phyloP scores from a whole-genome alignment of 192 early-diverging fungal species.

The Funneliformis geosporum region DNA sequence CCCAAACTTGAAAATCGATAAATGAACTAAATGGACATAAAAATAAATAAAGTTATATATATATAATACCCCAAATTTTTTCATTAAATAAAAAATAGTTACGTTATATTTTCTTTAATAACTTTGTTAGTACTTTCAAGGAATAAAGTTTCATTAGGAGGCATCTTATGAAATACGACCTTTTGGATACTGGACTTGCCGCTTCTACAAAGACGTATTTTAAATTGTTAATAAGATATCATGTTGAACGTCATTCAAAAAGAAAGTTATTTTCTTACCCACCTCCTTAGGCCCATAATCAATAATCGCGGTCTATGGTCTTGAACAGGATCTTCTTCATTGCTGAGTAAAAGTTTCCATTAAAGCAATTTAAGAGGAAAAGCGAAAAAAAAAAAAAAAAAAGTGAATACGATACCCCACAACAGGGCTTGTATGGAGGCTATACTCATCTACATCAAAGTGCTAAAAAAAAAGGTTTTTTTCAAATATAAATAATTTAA shows the following conservation, averaged over 20 bases:
- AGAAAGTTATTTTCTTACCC: constrained; percentile 16
- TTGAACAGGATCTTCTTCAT: constrained; percentile 28
- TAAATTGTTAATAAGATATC: not conserved
- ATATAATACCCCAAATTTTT: too few species aligned
- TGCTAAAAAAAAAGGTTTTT: constrained; percentile 7
- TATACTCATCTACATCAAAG: constrained; percentile 29
- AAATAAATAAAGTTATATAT: too few species aligned
- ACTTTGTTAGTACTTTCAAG: constrained; percentile 78
- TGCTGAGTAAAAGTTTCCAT: not conserved
- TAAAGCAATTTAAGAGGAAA: not conserved
- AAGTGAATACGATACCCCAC: not conserved
- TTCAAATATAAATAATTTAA: not conserved
- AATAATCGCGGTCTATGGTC: constrained; percentile 44
- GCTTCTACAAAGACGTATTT: constrained; percentile 48
- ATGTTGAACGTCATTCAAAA: not conserved
- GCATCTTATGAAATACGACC: constrained; percentile 88
- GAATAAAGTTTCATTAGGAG: constrained; percentile 83
- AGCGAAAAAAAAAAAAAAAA: not conserved
- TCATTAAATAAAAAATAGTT: constrained; percentile 13
- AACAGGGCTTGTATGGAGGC: constrained; percentile 18
- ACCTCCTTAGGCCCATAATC: constrained; percentile 53
- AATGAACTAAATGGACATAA: constrained; percentile 55
- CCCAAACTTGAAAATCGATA: constrained; percentile 87
- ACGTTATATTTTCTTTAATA: constrained; percentile 70
- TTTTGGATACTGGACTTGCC: constrained; percentile 85